These are phyloP conservation scores for Penicillium sp. DNA, from an alignment of 2,329 filamentous ascomycete genomes.

Conservation along the genomic window DNA sequence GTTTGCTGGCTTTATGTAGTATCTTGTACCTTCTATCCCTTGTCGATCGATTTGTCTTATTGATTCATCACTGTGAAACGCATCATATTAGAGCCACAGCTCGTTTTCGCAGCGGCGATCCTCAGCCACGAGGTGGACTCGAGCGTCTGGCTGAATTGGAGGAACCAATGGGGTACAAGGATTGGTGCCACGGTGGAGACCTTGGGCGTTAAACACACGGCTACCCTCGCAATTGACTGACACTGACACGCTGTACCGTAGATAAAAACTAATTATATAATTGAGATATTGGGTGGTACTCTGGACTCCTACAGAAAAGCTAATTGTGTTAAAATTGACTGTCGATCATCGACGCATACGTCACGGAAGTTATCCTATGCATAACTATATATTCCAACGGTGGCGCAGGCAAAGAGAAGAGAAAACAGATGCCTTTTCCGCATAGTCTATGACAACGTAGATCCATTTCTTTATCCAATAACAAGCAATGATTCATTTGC, in stretches of 20 bases:
- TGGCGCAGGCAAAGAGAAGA: neutral
- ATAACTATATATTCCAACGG: neutral
- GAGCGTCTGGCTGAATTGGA: neutral
- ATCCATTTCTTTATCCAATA: neutral
- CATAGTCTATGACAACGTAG: neutral
- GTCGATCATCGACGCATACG: neutral
- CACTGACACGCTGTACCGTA: neutral
- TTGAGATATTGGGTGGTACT: neutral
- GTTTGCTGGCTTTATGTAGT: neutral
- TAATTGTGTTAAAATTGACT: neutral
- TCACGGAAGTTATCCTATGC: neutral
- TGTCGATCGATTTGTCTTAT: neutral
- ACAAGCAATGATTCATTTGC: neutral
- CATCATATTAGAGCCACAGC: neutral
- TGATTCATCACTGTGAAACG: neutral
- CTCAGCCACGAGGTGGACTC: neutral
- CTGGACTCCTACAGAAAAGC: neutral
- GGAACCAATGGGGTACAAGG: neutral
- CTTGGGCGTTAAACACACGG: neutral
- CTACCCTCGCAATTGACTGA: neutral
- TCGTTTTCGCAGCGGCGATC: neutral
- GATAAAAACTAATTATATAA: neutral
- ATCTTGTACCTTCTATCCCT: neutral
- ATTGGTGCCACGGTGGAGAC: neutral
- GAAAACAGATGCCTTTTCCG: constrained; percentile 8